Conservation (phyloP, 805 yeast species). For the Cyberlindnera mississippiensis region DNA sequence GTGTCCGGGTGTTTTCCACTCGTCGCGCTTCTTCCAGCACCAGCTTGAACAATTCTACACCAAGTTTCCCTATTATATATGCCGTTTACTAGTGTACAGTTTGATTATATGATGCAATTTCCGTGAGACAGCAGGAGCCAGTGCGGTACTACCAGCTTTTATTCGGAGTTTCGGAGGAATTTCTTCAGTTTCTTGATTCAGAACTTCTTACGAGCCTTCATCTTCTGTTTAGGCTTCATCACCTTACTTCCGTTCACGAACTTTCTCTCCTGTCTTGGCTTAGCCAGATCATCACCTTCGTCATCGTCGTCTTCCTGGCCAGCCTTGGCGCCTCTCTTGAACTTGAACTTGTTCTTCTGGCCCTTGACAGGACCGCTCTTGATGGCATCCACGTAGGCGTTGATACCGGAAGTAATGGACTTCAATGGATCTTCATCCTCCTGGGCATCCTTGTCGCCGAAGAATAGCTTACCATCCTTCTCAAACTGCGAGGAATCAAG, state of each 20-base stretch:
- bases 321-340: slow-evolving; percentile 58
- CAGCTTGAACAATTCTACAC: no score
- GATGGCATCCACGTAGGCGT: slow-evolving; percentile 92
- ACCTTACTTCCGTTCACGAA: slow-evolving; percentile 19
- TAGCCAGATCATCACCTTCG: slow-evolving; percentile 30
- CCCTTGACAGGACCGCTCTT: slow-evolving; percentile 92
- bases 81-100: background rate
- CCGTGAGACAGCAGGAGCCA: no score
- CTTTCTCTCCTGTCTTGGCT: slow-evolving; percentile 14
- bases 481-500: slow-evolving; percentile 35
- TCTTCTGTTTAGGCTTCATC: slow-evolving; percentile 36
- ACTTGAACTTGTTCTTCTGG: slow-evolving; percentile 86
- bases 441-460: slow-evolving; percentile 41
- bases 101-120: background rate
- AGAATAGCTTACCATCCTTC: slow-evolving; percentile 61
- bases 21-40: no score
- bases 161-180: no score
- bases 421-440: slow-evolving; percentile 44
- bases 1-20: background rate
- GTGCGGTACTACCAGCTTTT: no score
- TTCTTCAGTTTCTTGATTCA: slow-evolving; percentile 27
- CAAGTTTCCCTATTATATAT: background rate
- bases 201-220: slow-evolving; percentile 50
- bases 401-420: slow-evolving; percentile 57
- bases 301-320: slow-evolving; percentile 51